Evolutionary conservation across 257 asterid genomes (phyloP).

Genomic region (Salvia miltiorrhiza): DNA sequence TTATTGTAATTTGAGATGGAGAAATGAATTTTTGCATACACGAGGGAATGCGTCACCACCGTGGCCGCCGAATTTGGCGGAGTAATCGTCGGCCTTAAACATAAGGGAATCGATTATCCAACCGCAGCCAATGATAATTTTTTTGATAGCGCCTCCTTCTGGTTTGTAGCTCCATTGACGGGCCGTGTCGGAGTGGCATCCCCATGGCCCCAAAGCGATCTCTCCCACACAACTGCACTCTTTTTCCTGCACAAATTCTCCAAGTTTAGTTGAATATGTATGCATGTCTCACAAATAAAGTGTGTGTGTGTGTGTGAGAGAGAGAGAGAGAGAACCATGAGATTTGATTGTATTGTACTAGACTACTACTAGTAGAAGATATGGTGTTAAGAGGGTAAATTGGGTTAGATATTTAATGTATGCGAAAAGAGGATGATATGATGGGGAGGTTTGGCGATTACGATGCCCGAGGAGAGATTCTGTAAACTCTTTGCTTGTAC

Average conservation of each 20-base stretch:
- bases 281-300: too few species aligned
- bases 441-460: too few species aligned
- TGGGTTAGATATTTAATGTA: not conserved
- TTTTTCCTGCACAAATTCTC: not conserved
- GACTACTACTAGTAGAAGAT: too few species aligned
- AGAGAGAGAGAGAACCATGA: not conserved
- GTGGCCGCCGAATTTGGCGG: not conserved
- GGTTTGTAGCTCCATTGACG: not conserved
- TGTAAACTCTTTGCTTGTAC: too few species aligned
- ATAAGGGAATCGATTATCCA: not conserved
- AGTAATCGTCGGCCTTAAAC: not conserved
- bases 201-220: not conserved
- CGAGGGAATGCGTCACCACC: too few species aligned
- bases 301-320: not conserved
- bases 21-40: too few species aligned
- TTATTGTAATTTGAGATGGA: too few species aligned
- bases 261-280: not conserved
- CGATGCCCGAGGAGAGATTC: too few species aligned
- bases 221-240: not conserved
- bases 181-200: not conserved
- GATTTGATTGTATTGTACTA: too few species aligned
- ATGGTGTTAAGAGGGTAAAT: too few species aligned
- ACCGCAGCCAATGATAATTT: not conserved
- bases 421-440: not conserved
- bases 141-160: not conserved